A percentile compares a stretch with the other conserved stretches of the same genome.
Conservation (phyloP, 129 eudicot species). For the Chrysanthemum makinoi region DNA sequence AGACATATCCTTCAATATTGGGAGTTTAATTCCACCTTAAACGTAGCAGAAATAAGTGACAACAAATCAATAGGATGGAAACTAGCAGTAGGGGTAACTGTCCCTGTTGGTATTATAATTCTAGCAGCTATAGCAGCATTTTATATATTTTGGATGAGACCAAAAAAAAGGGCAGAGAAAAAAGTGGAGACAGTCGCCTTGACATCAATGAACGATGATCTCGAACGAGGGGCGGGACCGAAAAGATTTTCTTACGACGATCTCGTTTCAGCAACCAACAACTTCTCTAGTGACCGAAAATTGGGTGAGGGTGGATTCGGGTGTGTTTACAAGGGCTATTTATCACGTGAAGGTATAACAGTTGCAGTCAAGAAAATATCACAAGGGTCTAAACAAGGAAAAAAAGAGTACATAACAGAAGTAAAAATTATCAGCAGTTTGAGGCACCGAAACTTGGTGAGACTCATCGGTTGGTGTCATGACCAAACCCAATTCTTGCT, state of each 20-base stretch:
- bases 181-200: conserved; percentile 17
- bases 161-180: neutral
- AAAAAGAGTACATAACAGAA: conserved; percentile 54
- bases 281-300: conserved; percentile 44
- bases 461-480: conserved; percentile 72
- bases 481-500: conserved; percentile 53
- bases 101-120: conserved; percentile 21
- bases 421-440: conserved; percentile 54
- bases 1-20: conserved; percentile 35
- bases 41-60: neutral
- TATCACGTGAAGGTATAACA: conserved; percentile 24
- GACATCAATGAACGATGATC: conserved; percentile 41
- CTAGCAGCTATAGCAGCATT: conserved; percentile 2
- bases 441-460: conserved; percentile 59
- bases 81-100: conserved; percentile 26
- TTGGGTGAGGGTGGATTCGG: conserved; percentile 70
- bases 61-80: conserved; percentile 23
- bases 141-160: conserved; percentile 18
- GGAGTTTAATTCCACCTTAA: conserved; percentile 40
- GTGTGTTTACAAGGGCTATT: conserved; percentile 50
- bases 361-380: conserved; percentile 66
- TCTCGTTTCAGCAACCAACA: conserved; percentile 42
- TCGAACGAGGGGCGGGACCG: conserved; percentile 57
- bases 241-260: conserved; percentile 43
- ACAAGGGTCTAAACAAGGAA: conserved; percentile 61